Percentiles rank a stretch among this genome's conserved stretches.
phyloP scores from a whole-genome alignment of 257 asterid species.

The Handroanthus guayacan region DNA sequence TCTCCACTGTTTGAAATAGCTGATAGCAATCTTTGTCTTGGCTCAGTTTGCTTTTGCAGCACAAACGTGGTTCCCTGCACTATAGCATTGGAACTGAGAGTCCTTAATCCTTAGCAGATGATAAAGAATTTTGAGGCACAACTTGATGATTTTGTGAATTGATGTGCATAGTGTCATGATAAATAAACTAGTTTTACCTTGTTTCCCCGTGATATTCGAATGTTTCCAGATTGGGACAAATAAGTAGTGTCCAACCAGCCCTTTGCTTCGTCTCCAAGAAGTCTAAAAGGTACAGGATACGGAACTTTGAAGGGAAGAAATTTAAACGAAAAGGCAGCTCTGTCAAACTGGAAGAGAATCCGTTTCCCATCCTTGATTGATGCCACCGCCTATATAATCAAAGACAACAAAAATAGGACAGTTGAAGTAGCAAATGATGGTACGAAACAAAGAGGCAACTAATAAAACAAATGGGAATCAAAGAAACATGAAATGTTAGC shows the following conservation, averaged over 20 bases:
- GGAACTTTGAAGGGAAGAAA: conserved; percentile 93
- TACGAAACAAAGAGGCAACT: no score
- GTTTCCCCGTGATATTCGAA: conserved; percentile 92
- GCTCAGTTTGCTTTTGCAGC: conserved; percentile 86
- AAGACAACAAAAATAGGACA: neutral
- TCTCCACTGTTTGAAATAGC: conserved; percentile 61
- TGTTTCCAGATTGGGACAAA: conserved; percentile 83
- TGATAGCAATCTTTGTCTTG: conserved; percentile 75
- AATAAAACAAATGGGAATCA: no score
- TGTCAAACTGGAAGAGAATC: conserved; percentile 83
- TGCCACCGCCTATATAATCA: conserved; percentile 71
- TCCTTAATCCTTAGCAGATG: conserved; percentile 50
- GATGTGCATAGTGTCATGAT: neutral
- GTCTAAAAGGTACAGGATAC: conserved; percentile 90
- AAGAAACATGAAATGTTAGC: no score
- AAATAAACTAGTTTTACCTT: conserved; percentile 58
- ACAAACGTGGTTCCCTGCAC: conserved; percentile 99
- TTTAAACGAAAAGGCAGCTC: conserved; percentile 86
- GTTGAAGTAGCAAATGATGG: no score
- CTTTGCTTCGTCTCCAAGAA: conserved; percentile 96
- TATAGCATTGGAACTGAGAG: conserved; percentile 54
- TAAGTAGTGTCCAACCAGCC: conserved; percentile 97
- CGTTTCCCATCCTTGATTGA: conserved; percentile 68
- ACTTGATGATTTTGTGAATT: neutral
- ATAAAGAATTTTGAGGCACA: neutral